Base-by-base conservation (phyloP, 352 stramenopile species). In the Pythium rishiriense region DNA sequence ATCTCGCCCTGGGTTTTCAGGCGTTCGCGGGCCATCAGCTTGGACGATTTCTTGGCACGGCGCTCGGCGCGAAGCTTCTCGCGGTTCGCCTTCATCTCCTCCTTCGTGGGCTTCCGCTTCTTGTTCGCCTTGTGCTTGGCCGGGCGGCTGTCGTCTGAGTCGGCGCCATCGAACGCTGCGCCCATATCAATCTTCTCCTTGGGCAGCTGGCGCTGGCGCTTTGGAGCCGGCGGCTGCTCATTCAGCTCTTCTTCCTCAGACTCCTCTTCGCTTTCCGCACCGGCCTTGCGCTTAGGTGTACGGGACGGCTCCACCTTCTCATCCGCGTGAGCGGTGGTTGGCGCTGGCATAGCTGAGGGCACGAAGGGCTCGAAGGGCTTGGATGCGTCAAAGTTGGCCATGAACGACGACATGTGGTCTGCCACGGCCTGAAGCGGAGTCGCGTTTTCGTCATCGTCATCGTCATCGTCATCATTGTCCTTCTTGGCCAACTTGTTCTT, bases 141-240 rank as follows among this genome's bases (percentile, higher is more conserved):
- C 26, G 59, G 55, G 22, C 61, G 43, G 15, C 81, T 73, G 45
- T 87, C 79, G 37, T 68, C 58, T 15, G 49, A 62, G 46, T 70
- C 55, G 41, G 75, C 31, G n/a, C 69, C 75, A 64, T 93, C 81
- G 50, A 91, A 93, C 3, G 84, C 80, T 25, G 78, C 76, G 10
- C 84, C 84, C 84, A 93, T 91, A 69, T 93, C 84, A 26, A 93
- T 56, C 42, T 79, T 78, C 62, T 90, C 81, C 41, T 69, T 64
- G 52, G 72, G 26, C 31, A 59, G 33, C 41, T 14, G 6, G 28
- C 24, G 56, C 46, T 50, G 58, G 22, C 41, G 65, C 37, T 59
- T 37, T 24, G 31, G 43, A 14, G 43, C 29, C 43, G 62, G 35
- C 24, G 46, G 17, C 15, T 68, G 42, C 24, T 73, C 21, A 26